These are phyloP conservation scores for Penicillium macrosclerotiorum DNA, from an alignment of 495 filamentous ascomycete genomes.

Conservation along the genomic window DNA sequence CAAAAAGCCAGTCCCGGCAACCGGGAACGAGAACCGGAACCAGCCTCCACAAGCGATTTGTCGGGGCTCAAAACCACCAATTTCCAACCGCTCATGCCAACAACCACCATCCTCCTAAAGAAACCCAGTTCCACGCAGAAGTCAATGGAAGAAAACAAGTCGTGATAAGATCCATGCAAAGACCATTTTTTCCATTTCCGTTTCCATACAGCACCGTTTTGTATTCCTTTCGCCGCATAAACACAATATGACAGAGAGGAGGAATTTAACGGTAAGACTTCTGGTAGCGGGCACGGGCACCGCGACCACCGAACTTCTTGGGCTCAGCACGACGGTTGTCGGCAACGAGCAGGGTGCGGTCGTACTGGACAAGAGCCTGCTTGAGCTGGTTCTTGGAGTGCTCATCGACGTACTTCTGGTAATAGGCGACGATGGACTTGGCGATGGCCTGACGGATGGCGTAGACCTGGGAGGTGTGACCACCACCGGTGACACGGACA, in stretches of 20 bases:
- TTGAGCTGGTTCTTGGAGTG: slow-evolving; percentile 99
- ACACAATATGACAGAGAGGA: slow-evolving; percentile 9
- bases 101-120: slow-evolving; percentile 21
- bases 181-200: slow-evolving; percentile 16
- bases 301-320: slow-evolving; percentile 85
- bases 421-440: slow-evolving; percentile 98
- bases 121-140: slow-evolving; percentile 25
- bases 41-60: slow-evolving; percentile 11
- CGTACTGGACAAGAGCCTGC: slow-evolving; percentile 89
- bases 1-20: slow-evolving; percentile 24
- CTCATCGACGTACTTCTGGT: slow-evolving; percentile 99
- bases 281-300: slow-evolving; percentile 95
- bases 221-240: slow-evolving; percentile 20
- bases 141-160: slow-evolving; percentile 26
- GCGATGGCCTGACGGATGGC: slow-evolving; percentile 98
- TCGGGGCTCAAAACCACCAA: slow-evolving; percentile 6
- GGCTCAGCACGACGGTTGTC: slow-evolving; percentile 94
- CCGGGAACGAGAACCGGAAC: slow-evolving; percentile 23
- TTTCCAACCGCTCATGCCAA: slow-evolving; percentile 22
- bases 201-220: slow-evolving; percentile 20
- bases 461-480: slow-evolving; percentile 98
- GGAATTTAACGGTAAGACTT: slow-evolving; percentile 70
- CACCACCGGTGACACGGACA: slow-evolving; percentile 92
- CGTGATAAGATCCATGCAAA: slow-evolving; percentile 25
- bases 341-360: slow-evolving; percentile 94